Base-by-base conservation (phyloP, 805 yeast genomes). In the Pichia ethanolica region DNA sequence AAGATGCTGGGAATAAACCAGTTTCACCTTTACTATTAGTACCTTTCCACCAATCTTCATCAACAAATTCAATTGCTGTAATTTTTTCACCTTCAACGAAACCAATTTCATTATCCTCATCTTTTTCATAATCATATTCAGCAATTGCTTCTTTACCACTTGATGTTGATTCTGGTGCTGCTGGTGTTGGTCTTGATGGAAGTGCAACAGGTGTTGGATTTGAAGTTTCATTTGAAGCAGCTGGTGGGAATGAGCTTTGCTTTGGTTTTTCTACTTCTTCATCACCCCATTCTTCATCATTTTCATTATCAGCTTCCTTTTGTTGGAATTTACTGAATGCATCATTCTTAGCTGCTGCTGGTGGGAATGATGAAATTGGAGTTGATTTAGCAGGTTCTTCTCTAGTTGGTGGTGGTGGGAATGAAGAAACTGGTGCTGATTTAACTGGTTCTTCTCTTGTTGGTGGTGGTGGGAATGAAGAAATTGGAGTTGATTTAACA, bases 71-170 rank as follows among this genome's bases (percentile, higher is more conserved):
- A 53, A 87, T 81, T 30, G 79, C 79, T n/a, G 74, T 68, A 53
- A 86, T 78, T 35, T 63, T 56, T 55, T 86, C 93, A 47, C 86
- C 89, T 57, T 82, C 90, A 20, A 56, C 69, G 44, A 86, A 77
- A 0, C 73, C 73, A 46, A 86, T 78, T 63, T 86, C 95, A 58
- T 86, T 83, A 48, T 83, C 90, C 59, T 85, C 95, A 53, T 79
- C 88, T 59, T 81, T 79, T 56, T 72, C 82, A 56, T 83, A 85
- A 52, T 85, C 93, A 64, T 89, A 93, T 61, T 82, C 84, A 5
- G 93, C 98, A 52, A 79, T 64, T 2, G 97, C 99, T 35, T 73
- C 65, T 10, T 57, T 54, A 10, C 49, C 43, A 27, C 11, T 32
- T 10, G 41, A 25, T 14, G 47, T 8, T 26, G 44, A 28, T 28